phyloP scores from a whole-genome alignment of 345 rosid genomes.

The Conringia planisiliqua region DNA sequence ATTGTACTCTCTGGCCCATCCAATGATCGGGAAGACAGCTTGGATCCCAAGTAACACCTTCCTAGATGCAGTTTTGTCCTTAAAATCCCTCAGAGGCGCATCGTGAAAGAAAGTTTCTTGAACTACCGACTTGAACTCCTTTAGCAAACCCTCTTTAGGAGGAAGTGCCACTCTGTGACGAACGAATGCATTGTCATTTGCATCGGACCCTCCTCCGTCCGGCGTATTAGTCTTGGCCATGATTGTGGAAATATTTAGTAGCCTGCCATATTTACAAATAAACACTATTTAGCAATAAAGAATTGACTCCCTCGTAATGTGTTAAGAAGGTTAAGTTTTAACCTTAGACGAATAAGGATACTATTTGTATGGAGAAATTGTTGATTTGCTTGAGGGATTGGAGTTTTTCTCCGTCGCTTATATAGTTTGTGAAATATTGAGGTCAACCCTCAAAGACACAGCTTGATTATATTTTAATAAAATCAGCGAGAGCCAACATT shows the following conservation, averaged over 20 bases:
- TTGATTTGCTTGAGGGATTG: conserved; percentile 3
- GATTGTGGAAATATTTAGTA: background rate
- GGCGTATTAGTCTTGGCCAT: conserved; percentile 20
- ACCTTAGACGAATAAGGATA: conserved; percentile 1
- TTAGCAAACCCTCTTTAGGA: conserved; percentile 58
- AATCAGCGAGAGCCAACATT: conserved; percentile 4
- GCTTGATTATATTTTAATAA: conserved; percentile 10
- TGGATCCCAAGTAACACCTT: conserved; percentile 60
- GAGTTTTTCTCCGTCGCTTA: background rate
- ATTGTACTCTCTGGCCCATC: conserved; percentile 66
- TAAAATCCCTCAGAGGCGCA: conserved; percentile 76
- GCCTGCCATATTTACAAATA: conserved; percentile 9
- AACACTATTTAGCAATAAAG: background rate
- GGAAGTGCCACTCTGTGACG: conserved; percentile 71
- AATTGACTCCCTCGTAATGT: background rate
- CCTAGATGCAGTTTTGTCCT: conserved; percentile 57
- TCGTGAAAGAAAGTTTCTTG: conserved; percentile 88
- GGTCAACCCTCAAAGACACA: conserved; percentile 26
- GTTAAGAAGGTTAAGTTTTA: background rate
- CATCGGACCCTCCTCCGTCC: conserved; percentile 11
- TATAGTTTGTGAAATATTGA: conserved; percentile 19
- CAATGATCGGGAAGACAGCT: conserved; percentile 76
- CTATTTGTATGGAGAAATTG: background rate
- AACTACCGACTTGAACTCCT: conserved; percentile 48
- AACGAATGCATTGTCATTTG: background rate